Evolutionary conservation across 345 rosid genomes (phyloP).

Genomic region (Arabidopsis arenosa): DNA sequence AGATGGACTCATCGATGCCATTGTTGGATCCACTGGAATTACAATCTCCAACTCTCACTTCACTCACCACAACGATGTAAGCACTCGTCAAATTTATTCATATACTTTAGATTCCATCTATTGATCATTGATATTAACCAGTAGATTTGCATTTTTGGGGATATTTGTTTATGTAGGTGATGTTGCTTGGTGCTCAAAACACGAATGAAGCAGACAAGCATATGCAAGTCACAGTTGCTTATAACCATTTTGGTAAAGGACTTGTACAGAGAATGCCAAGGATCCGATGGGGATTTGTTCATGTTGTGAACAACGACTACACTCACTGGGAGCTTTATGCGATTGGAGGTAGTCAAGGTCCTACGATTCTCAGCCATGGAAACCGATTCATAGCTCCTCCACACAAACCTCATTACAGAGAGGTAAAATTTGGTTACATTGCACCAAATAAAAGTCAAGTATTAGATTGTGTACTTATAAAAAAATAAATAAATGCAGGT

Average conservation of each 20-base stretch:
- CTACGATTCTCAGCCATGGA: constrained; percentile 78
- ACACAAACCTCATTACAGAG: constrained; percentile 46
- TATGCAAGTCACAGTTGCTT: constrained; percentile 77
- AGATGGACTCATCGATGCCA: constrained; percentile 79
- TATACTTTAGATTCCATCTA: not conserved
- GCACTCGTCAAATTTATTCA: not conserved
- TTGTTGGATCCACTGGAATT: constrained; percentile 72
- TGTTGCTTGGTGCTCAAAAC: constrained; percentile 71
- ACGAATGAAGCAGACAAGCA: constrained; percentile 42
- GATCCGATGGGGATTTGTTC: constrained; percentile 73
- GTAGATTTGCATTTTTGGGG: not conserved
- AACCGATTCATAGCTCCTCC: constrained; percentile 74
- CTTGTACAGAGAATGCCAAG: constrained; percentile 83
- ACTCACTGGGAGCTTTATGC: constrained; percentile 82
- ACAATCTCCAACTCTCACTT: constrained; percentile 85
- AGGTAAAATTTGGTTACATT: constrained; percentile 39
- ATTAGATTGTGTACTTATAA: not conserved
- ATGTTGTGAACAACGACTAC: constrained; percentile 81
- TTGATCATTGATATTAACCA: not conserved
- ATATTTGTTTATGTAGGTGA: constrained; percentile 49
- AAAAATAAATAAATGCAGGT: constrained; percentile 45
- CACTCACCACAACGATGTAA: constrained; percentile 78
- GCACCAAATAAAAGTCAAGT: not conserved
- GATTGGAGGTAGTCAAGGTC: constrained; percentile 70
- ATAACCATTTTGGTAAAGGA: constrained; percentile 78